A percentile compares a stretch with the other conserved stretches of the same genome.
phyloP scores from a whole-genome alignment of 331 rosid genomes.

The Acacia concinna region DNA sequence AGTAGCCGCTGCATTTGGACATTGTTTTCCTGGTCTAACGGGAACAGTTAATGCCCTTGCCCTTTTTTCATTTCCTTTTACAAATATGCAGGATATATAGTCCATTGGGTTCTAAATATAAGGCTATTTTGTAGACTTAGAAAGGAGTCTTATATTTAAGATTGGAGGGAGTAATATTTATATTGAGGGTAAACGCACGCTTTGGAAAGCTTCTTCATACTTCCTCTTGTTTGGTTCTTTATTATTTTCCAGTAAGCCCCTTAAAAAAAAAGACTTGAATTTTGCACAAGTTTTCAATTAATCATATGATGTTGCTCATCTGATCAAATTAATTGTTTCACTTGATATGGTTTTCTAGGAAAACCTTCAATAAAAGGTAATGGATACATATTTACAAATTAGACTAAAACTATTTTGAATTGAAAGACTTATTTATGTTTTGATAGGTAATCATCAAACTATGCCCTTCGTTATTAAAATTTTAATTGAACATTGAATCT shows the following conservation, averaged over 20 bases:
- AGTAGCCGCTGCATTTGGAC: not conserved
- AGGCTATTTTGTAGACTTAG: no score
- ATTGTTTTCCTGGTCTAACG: conserved; percentile 3
- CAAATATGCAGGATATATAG: not conserved
- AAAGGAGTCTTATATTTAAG: no score
- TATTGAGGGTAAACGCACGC: not conserved
- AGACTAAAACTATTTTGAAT: no score
- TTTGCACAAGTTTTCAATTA: not conserved
- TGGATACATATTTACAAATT: no score
- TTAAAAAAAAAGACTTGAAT: not conserved
- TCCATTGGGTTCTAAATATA: no score
- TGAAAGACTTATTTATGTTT: no score
- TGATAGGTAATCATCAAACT: no score
- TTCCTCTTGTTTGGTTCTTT: not conserved
- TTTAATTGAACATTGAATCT: no score
- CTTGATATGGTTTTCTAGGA: no score
- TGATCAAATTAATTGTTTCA: not conserved
- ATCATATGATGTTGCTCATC: not conserved
- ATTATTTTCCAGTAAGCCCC: not conserved
- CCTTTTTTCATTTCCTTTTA: not conserved
- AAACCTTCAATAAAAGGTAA: no score
- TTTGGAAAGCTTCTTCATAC: not conserved
- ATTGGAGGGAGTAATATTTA: no score
- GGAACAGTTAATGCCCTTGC: not conserved
- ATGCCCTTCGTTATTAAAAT: no score